These are phyloP conservation scores for Rhinocladiella similis DNA, from an alignment of 2,329 filamentous ascomycete species.

Conservation along the genomic window DNA sequence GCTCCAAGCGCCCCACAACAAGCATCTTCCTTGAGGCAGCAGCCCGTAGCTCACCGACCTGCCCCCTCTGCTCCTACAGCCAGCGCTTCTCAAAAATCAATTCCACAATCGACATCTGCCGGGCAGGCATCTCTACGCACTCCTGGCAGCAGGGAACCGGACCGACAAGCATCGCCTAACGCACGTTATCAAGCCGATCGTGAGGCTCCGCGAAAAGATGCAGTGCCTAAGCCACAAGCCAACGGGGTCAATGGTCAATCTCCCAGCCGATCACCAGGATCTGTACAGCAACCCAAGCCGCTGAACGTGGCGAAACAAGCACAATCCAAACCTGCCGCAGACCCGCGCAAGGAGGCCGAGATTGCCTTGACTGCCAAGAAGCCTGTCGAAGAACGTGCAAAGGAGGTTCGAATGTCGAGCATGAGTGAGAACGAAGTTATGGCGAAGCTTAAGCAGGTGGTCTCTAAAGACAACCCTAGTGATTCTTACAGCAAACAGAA, in stretches of 20 bases:
- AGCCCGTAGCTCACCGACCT: conserved; percentile 66
- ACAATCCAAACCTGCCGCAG: conserved; percentile 52
- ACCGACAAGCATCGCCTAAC: conserved; percentile 38
- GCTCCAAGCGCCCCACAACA: conserved; percentile 74
- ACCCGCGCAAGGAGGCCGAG: conserved; percentile 85
- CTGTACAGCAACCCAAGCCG: conserved; percentile 65
- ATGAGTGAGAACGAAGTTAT: conserved; percentile 98
- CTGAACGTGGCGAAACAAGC: conserved; percentile 73
- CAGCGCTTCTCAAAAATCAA: conserved; percentile 29
- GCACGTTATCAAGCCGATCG: conserved; percentile 34
- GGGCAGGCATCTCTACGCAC: conserved; percentile 38
- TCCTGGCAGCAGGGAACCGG: conserved; percentile 36
- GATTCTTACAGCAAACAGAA: conserved; percentile 98
- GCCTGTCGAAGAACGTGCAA: conserved; percentile 68
- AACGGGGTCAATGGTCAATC: conserved; percentile 47
- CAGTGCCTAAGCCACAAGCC: conserved; percentile 36
- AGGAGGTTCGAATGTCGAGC: conserved; percentile 96
- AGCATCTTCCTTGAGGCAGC: conserved; percentile 36
- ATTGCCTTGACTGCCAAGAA: conserved; percentile 84
- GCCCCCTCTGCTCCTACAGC: conserved; percentile 67
- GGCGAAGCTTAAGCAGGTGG: conserved; percentile 89
- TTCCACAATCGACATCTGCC: conserved; percentile 27
- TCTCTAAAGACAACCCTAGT: conserved; percentile 92
- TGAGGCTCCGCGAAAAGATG: conserved; percentile 39
- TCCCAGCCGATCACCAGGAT: conserved; percentile 47